phyloP scores from a whole-genome alignment of 208 protist genomes.

The Crithidia brevicula region DNA sequence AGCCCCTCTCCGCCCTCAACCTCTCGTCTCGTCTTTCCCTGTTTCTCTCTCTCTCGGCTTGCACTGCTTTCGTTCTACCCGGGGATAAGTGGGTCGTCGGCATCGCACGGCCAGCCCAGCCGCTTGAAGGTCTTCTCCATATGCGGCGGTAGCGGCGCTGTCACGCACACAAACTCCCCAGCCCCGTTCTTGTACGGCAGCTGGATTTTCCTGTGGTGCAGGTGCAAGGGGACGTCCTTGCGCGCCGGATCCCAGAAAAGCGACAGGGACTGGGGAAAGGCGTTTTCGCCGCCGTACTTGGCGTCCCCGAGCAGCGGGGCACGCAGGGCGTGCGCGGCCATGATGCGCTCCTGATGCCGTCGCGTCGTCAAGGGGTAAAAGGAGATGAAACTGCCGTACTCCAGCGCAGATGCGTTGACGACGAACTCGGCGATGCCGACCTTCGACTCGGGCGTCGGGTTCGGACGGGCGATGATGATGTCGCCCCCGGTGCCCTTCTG shows the following conservation, averaged over 20 bases:
- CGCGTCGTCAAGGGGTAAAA: slow-evolving; percentile 91
- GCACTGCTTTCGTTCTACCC: slow-evolving; percentile 41
- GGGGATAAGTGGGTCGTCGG: slow-evolving; percentile 90
- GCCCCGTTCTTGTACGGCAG: slow-evolving; percentile 89
- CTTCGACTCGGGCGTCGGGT: slow-evolving; percentile 76
- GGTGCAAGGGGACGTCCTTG: slow-evolving; percentile 82
- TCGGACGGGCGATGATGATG: slow-evolving; percentile 81
- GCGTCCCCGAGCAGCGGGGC: slow-evolving; percentile 92
- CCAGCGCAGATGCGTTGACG: slow-evolving; percentile 85
- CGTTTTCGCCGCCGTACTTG: slow-evolving; percentile 90
- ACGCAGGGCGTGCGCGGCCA: slow-evolving; percentile 88
- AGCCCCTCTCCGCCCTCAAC: not conserved
- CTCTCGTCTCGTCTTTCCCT: not conserved
- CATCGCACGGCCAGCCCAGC: slow-evolving; percentile 85
- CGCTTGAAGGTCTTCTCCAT: slow-evolving; percentile 91
- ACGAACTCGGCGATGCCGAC: slow-evolving; percentile 91
- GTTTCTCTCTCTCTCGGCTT: not conserved
- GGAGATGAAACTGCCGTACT: slow-evolving; percentile 90
- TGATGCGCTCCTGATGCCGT: slow-evolving; percentile 92
- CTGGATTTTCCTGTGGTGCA: slow-evolving; percentile 91
- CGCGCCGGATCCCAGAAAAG: slow-evolving; percentile 86
- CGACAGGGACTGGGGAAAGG: slow-evolving; percentile 82
- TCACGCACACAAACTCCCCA: slow-evolving; percentile 88
- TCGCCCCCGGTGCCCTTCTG: slow-evolving; percentile 73
- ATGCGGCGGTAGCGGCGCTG: slow-evolving; percentile 85